phyloP scores from a whole-genome alignment of 2,329 filamentous ascomycete species.

The Scedosporium aurantiacum region DNA sequence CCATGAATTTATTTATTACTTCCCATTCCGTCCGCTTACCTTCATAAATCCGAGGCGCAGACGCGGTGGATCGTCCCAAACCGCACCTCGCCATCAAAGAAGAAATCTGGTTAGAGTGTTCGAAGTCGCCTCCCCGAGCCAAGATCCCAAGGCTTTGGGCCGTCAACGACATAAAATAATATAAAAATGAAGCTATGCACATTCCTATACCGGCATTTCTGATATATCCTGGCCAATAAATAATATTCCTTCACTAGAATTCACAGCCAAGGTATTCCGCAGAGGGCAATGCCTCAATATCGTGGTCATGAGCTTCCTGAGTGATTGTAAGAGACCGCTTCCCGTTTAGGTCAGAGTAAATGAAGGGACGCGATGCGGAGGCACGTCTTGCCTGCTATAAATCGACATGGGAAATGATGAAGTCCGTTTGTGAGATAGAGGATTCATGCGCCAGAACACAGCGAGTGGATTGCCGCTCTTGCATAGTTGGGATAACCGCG shows the following conservation, averaged over 20 bases:
- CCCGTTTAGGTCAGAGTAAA: neutral
- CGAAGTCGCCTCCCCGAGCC: neutral
- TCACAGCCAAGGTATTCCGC: neutral
- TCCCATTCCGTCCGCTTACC: neutral
- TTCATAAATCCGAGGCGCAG: neutral
- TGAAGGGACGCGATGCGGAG: neutral
- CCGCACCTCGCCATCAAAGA: neutral
- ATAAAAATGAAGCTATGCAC: neutral
- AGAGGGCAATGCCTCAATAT: neutral
- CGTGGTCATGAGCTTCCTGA: neutral
- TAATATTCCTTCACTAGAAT: neutral
- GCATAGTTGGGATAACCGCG: neutral
- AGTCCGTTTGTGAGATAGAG: neutral
- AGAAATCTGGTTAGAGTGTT: neutral
- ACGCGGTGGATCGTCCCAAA: neutral
- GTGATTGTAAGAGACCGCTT: neutral
- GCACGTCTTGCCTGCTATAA: neutral
- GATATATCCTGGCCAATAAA: neutral
- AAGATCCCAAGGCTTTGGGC: neutral
- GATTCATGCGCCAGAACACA: neutral
- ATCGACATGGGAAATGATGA: neutral
- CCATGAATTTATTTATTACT: neutral
- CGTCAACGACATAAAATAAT: neutral
- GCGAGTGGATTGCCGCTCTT: neutral
- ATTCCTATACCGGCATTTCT: neutral